Base-by-base conservation (phyloP, 2,329 filamentous ascomycete species). In the Fusarium foetens region DNA sequence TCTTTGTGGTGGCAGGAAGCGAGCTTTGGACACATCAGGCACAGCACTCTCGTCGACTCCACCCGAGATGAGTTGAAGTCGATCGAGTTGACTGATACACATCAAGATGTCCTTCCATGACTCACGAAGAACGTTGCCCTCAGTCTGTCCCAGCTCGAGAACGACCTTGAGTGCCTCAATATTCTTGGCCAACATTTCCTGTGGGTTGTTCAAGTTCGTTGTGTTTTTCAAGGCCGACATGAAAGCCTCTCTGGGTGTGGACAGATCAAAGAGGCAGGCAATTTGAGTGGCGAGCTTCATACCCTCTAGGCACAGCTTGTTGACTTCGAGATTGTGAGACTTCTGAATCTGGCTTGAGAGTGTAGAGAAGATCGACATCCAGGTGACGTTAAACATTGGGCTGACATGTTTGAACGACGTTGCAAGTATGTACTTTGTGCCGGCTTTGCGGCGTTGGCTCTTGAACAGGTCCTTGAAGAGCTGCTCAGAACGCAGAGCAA, bases 311-410 rank as follows among this genome's bases (percentile, higher is more conserved):
- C 96, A 99, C 11, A 97, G 83, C 79, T 92, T 94, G 80, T 98
- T 95, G 21, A 96, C 93, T 74, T 98, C 94, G 8, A 97, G 86
- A 77, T 98, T 98, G 75, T 97, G 93, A 0, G 94, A 93, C 79
- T 97, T 95, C 76, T 98, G 96, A 80, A 96, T 95, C 75, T 97
- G 93, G 55, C 93, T 95, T 3, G 95, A 98, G 31, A 99, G 87
- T 0, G 95, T 95, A 9, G 95, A 98, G 78, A 99, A 92, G 81
- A 98, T 97, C 14, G 95, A 97, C 95, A 98, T 99, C 96, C 96
- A 99, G 0, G 94, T 97, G 29, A 97, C 94, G 77, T 97, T 95
- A 79, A 99, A 98, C 96, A 99, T 99, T 1, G 96, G 94, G 0
- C 96, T 96, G 54, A 98, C 93, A 80, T 99, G 96, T 76, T 94